Conservation (phyloP, 2,329 filamentous ascomycete genomes). For the Ilyonectria mors-panacis region DNA sequence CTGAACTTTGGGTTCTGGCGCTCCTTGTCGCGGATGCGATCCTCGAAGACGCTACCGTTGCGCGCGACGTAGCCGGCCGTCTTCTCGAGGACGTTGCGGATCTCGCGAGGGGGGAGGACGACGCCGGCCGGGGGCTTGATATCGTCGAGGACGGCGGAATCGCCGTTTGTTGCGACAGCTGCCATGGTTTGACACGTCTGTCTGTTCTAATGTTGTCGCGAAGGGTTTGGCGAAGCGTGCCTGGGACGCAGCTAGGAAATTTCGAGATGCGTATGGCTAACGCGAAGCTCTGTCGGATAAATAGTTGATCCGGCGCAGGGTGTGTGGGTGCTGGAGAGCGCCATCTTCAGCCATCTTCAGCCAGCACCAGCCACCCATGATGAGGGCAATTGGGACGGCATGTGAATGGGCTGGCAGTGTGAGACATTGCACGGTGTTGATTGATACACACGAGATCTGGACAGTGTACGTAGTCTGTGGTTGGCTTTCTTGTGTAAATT, state of each 20-base stretch:
- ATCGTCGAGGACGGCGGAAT: constrained; percentile 72
- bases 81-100: constrained; percentile 89
- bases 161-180: constrained; percentile 64
- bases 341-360: background rate
- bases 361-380: background rate
- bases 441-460: too few relatives aligned
- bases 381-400: background rate
- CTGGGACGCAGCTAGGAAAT: constrained; percentile 40
- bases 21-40: constrained; percentile 89
- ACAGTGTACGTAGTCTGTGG: too few relatives aligned
- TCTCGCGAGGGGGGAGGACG: constrained; percentile 90
- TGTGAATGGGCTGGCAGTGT: background rate
- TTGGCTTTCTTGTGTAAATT: background rate
- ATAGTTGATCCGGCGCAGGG: constrained; percentile 6
- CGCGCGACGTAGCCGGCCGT: constrained; percentile 91
- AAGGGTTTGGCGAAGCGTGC: constrained; percentile 10
- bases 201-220: constrained; percentile 14
- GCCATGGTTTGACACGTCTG: constrained; percentile 45
- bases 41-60: constrained; percentile 80
- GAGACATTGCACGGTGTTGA: background rate
- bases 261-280: constrained; percentile 35
- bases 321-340: background rate
- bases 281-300: constrained; percentile 24
- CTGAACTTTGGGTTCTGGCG: constrained; percentile 90
- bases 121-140: constrained; percentile 86